Base-by-base conservation (phyloP, 148 eudicot species). In the Rhododendron kiyosumense region DNA sequence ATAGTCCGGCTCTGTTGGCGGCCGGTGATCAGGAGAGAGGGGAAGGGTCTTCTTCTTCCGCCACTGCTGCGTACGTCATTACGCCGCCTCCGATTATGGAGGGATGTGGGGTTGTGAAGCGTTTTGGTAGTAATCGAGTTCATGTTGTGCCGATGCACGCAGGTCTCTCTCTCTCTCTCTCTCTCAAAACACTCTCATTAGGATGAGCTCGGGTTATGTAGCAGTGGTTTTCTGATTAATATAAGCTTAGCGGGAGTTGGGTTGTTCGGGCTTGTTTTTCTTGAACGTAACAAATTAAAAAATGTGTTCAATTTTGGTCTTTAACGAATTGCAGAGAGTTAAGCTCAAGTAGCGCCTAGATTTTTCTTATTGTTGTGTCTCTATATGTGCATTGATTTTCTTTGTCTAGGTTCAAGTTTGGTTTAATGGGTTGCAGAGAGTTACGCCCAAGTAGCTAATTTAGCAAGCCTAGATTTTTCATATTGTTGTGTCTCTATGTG, bases 61-160 rank as follows among this genome's bases (percentile, higher is more conserved):
- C 89, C 30, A 88, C 89, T 26, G 89, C 91, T 75, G 86, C 91
- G 17, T 90, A 76, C 90, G 95, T 96, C 63, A 88, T 94, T 52
- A 86, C 90, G 1, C 95, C 98, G 26, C 98, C 99, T 13, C 76
- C 88, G 49, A 90, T 96, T 82, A 84, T 89, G 91, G 92, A 93
- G 76, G 96, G 94, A 3, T 86, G 87, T 20, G 98, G 98, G 26
- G 93, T 95, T 17, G 86, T 90, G 30, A 96, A 94, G 91, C 87
- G 85, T 83, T 91, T 94, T 81, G 93, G 97, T 86, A 86, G 87
- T 83, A 86, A 83, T 14, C 87, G 92, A 78, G 91, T 89, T 57
- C 97, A 91, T 90, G 91, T 92, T 59, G 91, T 96, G 83, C 99
- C 99, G 49, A 87, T 90, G 85, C 99, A 96, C 87, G 94, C 98